phyloP scores from a whole-genome alignment of 2,329 filamentous ascomycete species.

The Diaporthe sp. region DNA sequence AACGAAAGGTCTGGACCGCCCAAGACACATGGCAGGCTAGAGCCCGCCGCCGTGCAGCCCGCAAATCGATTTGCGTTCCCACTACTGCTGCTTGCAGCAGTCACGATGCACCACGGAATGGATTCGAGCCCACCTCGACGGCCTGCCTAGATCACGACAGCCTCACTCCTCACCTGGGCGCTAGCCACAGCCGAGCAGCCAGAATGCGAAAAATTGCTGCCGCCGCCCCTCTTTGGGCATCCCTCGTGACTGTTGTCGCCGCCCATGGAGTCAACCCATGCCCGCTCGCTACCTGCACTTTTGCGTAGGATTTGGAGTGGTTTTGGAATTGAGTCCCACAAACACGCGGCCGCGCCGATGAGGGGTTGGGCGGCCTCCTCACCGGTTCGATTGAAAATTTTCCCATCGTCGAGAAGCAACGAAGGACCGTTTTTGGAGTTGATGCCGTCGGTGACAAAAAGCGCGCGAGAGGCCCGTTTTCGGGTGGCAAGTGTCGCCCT shows the following conservation, averaged over 20 bases:
- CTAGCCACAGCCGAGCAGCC: slow-evolving; percentile 21
- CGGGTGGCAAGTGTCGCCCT: not conserved
- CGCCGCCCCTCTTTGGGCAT: slow-evolving; percentile 23
- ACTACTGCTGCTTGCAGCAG: not conserved
- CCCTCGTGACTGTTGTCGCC: not conserved
- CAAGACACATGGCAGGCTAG: slow-evolving; percentile 13
- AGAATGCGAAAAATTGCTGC: slow-evolving; percentile 3
- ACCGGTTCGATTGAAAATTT: not conserved
- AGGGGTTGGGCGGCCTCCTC: not conserved
- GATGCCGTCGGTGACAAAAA: not conserved
- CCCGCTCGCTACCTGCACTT: not conserved
- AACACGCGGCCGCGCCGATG: slow-evolving; percentile 13
- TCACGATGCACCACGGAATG: not conserved
- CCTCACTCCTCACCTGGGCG: slow-evolving; percentile 1
- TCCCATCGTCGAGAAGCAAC: not conserved
- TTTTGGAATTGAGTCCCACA: not conserved
- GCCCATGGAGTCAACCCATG: not conserved
- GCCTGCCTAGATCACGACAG: slow-evolving; percentile 11
- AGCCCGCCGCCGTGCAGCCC: slow-evolving; percentile 2
- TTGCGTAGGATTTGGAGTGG: not conserved
- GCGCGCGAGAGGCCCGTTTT: not conserved
- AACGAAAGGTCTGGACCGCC: slow-evolving; percentile 14
- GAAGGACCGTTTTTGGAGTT: not conserved
- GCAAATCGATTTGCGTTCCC: not conserved
- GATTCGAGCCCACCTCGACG: slow-evolving; percentile 2